phyloP scores from a whole-genome alignment of 176 grass and related monocot species.

The Juncus inflexus region DNA sequence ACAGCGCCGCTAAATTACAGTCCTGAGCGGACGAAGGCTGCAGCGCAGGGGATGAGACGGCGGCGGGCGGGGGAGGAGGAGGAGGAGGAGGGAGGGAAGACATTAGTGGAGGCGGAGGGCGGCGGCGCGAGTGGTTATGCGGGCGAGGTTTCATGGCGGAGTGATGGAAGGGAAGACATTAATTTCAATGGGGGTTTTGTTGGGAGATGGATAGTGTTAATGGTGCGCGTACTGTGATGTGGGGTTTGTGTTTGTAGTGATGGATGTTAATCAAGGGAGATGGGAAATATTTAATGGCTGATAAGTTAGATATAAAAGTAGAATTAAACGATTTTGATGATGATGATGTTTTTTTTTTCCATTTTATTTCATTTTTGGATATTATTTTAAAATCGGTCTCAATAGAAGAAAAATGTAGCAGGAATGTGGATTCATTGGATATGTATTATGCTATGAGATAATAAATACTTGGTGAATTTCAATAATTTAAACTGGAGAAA shows the following conservation, averaged over 20 bases:
- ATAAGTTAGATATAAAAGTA: too few relatives aligned
- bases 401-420: too few relatives aligned
- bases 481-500: too few relatives aligned
- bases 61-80: neutral
- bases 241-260: slow-evolving; percentile 9
- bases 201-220: neutral
- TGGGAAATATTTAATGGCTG: too few relatives aligned
- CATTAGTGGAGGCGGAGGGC: neutral
- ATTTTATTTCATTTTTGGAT: too few relatives aligned
- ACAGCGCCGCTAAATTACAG: slow-evolving; percentile 86
- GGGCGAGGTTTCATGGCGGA: neutral
- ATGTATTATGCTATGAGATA: too few relatives aligned
- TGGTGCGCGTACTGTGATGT: neutral
- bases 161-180: neutral
- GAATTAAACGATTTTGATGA: too few relatives aligned
- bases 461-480: too few relatives aligned
- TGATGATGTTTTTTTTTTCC: too few relatives aligned
- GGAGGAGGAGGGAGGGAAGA: slow-evolving; percentile 16
- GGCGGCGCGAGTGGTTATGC: neutral
- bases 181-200: neutral
- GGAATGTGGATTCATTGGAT: too few relatives aligned
- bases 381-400: too few relatives aligned
- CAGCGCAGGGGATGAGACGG: slow-evolving; percentile 9
- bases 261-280: neutral
- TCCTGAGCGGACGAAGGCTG: slow-evolving; percentile 51